Conservation (phyloP, 352 stramenopile genomes). For the Globisporangium mamillatum region DNA sequence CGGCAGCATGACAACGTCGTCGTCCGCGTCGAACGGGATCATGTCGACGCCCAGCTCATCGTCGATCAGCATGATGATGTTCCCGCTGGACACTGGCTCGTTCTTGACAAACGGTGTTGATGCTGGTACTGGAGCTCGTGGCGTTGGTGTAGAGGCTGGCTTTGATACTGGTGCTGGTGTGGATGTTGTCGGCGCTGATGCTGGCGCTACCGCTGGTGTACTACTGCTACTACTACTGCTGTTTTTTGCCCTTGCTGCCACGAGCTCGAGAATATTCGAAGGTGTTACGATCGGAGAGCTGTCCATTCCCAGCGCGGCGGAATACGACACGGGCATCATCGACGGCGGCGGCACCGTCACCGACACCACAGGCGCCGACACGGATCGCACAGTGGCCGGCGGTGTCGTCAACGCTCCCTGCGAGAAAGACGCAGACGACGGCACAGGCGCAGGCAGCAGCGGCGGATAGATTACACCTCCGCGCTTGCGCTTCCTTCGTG, state of each 20-base stretch:
- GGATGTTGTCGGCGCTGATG: background rate
- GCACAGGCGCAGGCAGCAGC: background rate
- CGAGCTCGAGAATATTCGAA: constrained; percentile 20
- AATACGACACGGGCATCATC: constrained; percentile 23
- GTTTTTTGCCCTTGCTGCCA: constrained; percentile 1
- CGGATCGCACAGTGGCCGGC: constrained; percentile 8
- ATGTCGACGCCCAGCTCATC: constrained; percentile 35
- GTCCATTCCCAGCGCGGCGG: constrained; percentile 13
- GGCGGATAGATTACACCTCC: background rate
- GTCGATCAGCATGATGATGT: constrained; percentile 31
- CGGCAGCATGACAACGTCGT: constrained; percentile 20
- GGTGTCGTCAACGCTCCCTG: background rate
- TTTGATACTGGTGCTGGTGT: background rate
- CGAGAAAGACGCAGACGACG: background rate
- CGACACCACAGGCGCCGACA: constrained; percentile 16
- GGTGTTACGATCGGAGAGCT: constrained; percentile 16
- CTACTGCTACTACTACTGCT: background rate
- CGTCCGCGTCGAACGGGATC: constrained; percentile 28
- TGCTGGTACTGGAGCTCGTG: background rate
- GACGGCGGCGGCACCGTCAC: constrained; percentile 13
- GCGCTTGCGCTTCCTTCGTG: constrained; percentile 14
- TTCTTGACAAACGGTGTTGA: constrained; percentile 11
- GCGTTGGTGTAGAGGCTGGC: background rate
- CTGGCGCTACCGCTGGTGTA: background rate
- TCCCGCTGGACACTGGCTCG: constrained; percentile 11